Conservation (phyloP, 1,139 yeast species). For the Magnusiomyces paraingens region DNA sequence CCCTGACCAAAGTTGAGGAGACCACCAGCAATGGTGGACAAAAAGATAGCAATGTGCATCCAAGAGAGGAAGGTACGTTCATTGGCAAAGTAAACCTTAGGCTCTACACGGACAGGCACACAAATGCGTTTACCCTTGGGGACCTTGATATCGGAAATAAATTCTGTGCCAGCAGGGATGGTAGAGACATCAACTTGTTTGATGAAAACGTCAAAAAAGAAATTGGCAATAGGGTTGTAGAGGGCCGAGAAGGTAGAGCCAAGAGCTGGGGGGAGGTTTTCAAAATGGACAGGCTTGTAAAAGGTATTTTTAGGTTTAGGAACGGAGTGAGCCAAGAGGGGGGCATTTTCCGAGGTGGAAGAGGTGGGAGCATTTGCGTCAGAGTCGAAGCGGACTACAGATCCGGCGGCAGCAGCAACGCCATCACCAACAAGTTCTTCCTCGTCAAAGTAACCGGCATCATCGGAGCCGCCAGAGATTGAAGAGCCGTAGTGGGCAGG, state of each 20-base stretch:
- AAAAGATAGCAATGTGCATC: slow-evolving; percentile 91
- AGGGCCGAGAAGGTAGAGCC: slow-evolving; percentile 6
- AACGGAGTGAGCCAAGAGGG: slow-evolving; percentile 20
- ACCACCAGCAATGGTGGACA: slow-evolving; percentile 93
- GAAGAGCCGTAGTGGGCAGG: slow-evolving; percentile 43
- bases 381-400: slow-evolving; percentile 25
- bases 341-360: slow-evolving; percentile 23
- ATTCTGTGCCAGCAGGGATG: slow-evolving; percentile 76
- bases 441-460: slow-evolving; percentile 38
- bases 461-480: slow-evolving; percentile 32
- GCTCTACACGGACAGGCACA: slow-evolving; percentile 95
- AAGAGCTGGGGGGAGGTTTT: slow-evolving; percentile 7
- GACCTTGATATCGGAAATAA: slow-evolving; percentile 41
- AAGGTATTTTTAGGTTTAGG: slow-evolving; percentile 10
- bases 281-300: slow-evolving; percentile 12
- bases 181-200: slow-evolving; percentile 54
- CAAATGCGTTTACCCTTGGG: slow-evolving; percentile 92
- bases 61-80: slow-evolving; percentile 96
- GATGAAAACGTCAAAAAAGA: slow-evolving; percentile 27
- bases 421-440: slow-evolving; percentile 28
- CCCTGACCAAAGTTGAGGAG: slow-evolving; percentile 84
- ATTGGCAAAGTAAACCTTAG: slow-evolving; percentile 96
- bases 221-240: slow-evolving; percentile 15
- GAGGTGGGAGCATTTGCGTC: slow-evolving; percentile 10
- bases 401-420: slow-evolving; percentile 9